These are phyloP conservation scores for Metarhizium album DNA, from an alignment of 2,329 filamentous ascomycete species.

Conservation along the genomic window DNA sequence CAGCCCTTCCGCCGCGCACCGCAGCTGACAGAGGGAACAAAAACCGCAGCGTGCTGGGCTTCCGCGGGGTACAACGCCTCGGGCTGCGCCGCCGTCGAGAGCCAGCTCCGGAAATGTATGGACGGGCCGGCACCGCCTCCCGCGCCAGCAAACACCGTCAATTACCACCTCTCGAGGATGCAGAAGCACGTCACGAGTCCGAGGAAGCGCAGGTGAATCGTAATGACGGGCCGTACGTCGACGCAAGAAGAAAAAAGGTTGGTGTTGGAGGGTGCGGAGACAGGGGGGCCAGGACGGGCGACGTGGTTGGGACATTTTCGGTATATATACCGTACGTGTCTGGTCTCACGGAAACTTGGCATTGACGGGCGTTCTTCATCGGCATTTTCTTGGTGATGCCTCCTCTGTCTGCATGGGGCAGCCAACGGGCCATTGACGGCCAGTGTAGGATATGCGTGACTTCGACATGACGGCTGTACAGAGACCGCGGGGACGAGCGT, in stretches of 20 bases:
- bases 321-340: no score
- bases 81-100: slow-evolving; percentile 49
- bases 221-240: no score
- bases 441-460: background rate
- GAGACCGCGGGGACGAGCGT: background rate
- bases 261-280: no score
- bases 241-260: no score
- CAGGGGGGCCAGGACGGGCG: no score
- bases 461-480: background rate
- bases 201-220: slow-evolving; percentile 17
- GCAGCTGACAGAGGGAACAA: background rate
- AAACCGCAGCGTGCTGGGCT: slow-evolving; percentile 64
- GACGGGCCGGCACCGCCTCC: slow-evolving; percentile 53
- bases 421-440: background rate
- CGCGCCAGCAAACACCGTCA: slow-evolving; percentile 63
- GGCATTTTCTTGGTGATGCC: background rate
- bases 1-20: no score
- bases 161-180: slow-evolving; percentile 80
- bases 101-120: slow-evolving; percentile 60
- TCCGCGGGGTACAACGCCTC: slow-evolving; percentile 58
- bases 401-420: slow-evolving; percentile 17
- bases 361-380: background rate
- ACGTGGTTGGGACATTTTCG: no score
- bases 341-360: background rate
- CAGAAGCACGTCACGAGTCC: slow-evolving; percentile 53